Conservation (phyloP, 1,139 yeast genomes). For the Suhomyces chickasaworum region DNA sequence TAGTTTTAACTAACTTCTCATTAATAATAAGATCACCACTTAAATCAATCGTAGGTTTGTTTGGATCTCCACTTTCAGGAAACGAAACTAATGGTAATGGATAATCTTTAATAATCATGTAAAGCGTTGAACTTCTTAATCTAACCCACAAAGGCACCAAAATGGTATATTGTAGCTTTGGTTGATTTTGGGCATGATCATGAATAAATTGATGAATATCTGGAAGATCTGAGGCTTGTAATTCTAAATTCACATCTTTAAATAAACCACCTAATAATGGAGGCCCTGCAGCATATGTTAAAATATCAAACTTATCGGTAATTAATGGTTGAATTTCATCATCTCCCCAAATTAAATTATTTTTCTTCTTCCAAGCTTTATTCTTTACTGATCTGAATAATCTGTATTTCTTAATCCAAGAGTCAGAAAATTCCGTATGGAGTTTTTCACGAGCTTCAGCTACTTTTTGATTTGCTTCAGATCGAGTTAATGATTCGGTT, state of each 20-base stretch:
- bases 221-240: slow-evolving; percentile 31
- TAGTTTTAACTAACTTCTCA: slow-evolving; percentile 38
- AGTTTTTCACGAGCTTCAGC: slow-evolving; percentile 38
- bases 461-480: slow-evolving; percentile 34
- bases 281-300: slow-evolving; percentile 40
- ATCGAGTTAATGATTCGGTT: slow-evolving; percentile 15
- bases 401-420: slow-evolving; percentile 62
- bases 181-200: slow-evolving; percentile 44
- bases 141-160: slow-evolving; percentile 38
- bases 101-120: slow-evolving; percentile 41
- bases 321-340: slow-evolving; percentile 36
- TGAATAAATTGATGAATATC: slow-evolving; percentile 41
- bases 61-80: slow-evolving; percentile 33
- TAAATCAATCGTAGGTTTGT: slow-evolving; percentile 33
- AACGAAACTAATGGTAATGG: slow-evolving; percentile 46
- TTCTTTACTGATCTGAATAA: slow-evolving; percentile 29
- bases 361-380: slow-evolving; percentile 30
- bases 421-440: slow-evolving; percentile 54
- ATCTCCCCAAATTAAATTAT: slow-evolving; percentile 37
- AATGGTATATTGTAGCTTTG: slow-evolving; percentile 42
- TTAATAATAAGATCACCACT: slow-evolving; percentile 45
- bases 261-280: slow-evolving; percentile 37
- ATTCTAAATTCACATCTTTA: slow-evolving; percentile 32
- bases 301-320: slow-evolving; percentile 37
- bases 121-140: slow-evolving; percentile 35